phyloP scores from a whole-genome alignment of 2,329 filamentous ascomycete species.

The Sporothrix pallida region DNA sequence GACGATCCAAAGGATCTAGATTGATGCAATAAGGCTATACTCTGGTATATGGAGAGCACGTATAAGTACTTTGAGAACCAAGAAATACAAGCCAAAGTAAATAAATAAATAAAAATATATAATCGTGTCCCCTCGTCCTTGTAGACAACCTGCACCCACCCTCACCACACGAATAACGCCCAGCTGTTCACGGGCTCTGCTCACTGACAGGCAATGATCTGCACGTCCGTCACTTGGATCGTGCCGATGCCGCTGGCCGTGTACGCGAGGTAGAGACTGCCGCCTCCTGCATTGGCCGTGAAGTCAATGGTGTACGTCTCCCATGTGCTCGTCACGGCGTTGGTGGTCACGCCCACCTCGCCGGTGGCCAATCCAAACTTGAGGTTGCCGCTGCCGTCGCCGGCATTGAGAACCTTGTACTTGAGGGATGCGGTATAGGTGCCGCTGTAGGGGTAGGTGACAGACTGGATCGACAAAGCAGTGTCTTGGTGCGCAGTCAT shows the following conservation, averaged over 20 bases:
- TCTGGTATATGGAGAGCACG: no score
- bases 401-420: slow-evolving; percentile 5
- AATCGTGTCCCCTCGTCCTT: not conserved
- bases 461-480: not conserved
- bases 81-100: not conserved
- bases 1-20: no score
- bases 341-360: not conserved
- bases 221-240: slow-evolving; percentile 6
- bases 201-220: slow-evolving; percentile 1
- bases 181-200: not conserved
- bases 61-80: no score
- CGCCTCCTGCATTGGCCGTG: not conserved
- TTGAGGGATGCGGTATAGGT: not conserved
- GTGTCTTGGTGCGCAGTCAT: not conserved
- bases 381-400: slow-evolving; percentile 7
- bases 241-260: not conserved
- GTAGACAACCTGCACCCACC: not conserved
- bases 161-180: not conserved
- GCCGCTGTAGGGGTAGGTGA: slow-evolving; percentile 1
- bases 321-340: slow-evolving; percentile 2
- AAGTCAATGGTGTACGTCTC: not conserved
- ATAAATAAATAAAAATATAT: not conserved
- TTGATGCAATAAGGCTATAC: no score
- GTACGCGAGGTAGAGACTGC: not conserved
- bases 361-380: not conserved